A percentile compares a stretch with the other conserved stretches of the same genome.
Conservation (phyloP, 2,329 filamentous ascomycete species). For the Aspergillus neoniger region DNA sequence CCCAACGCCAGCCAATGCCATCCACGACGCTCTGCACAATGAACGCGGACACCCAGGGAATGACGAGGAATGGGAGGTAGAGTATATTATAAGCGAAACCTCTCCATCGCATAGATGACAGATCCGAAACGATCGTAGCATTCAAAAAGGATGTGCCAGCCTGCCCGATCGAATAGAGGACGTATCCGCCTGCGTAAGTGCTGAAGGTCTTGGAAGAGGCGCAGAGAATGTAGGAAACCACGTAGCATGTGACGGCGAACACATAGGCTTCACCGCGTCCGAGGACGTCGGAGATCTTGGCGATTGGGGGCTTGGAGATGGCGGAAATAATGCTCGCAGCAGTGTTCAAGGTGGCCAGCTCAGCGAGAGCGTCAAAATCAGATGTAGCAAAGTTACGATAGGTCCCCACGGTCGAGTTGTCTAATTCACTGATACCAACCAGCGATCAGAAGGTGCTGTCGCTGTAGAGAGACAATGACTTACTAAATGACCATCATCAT, state of each 20-base stretch:
- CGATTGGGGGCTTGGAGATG: slow-evolving; percentile 45
- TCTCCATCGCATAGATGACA: slow-evolving; percentile 45
- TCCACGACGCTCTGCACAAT: slow-evolving; percentile 45
- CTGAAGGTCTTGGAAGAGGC: slow-evolving; percentile 39
- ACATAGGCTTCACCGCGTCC: slow-evolving; percentile 44
- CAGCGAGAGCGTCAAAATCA: slow-evolving; percentile 40
- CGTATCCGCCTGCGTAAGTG: slow-evolving; percentile 40
- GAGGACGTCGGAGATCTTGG: slow-evolving; percentile 47
- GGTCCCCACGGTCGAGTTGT: slow-evolving; percentile 40
- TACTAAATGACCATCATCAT: slow-evolving; percentile 37
- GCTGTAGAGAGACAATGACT: slow-evolving; percentile 2
- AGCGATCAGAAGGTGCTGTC: neutral
- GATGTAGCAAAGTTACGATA: slow-evolving; percentile 48
- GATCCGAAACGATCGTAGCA: slow-evolving; percentile 46
- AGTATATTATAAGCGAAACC: slow-evolving; percentile 42
- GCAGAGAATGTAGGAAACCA: slow-evolving; percentile 43
- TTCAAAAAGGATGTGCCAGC: slow-evolving; percentile 46
- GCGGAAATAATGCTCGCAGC: slow-evolving; percentile 43
- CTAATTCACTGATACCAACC: slow-evolving; percentile 32
- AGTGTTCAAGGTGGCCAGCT: slow-evolving; percentile 38
- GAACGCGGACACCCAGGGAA: slow-evolving; percentile 45
- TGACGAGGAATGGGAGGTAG: slow-evolving; percentile 45
- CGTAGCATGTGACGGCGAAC: slow-evolving; percentile 36
- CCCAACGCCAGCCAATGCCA: slow-evolving; percentile 49
- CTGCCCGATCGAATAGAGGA: slow-evolving; percentile 42